Evolutionary conservation across 345 rosid genomes (phyloP), one percentile per base, ranked within the genome.

Genomic region (Gossypium longicalyx): DNA sequence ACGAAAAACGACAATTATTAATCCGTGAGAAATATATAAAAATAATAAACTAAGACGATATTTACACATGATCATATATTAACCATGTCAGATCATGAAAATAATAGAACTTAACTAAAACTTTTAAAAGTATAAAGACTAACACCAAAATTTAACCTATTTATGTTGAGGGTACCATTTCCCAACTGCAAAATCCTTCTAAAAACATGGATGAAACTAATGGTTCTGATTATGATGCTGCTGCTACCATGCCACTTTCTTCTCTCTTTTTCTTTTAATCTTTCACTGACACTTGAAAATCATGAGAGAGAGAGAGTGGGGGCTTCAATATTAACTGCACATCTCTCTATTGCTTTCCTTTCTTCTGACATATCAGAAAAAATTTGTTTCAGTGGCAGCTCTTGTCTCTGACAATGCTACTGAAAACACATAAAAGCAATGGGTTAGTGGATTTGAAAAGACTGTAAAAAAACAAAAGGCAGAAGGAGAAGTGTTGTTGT

Each of bases 401-500:
- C 86, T 77, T 88, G 91, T 83, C 88, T 87, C 92, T 88, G 94
- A 88, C 94, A 88, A 0, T 75, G 68, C 86, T 82, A 80, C 90
- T 84, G 89, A 85, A 34, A 88, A 88, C 84, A 83, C 87, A 90
- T 87, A 87, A 90, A 88, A 84, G 59, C 78, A 77, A 81, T 75
- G 74, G 72, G 38, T 63, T 27, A 41, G n/a, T 25, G 79, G 81
- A 78, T 58, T 34, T 78, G 25, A 68, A 80, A 78, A 78, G 74
- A 38, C 76, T 67, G 77, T 77, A n/a, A 54, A 29, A 70, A 63
- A 62, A 74, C 64, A 74, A 52, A 60, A 45, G 8, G 38, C 17
- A 15, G 4, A 52, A 56, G 41, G 41, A 34, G 41, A 34, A 34
- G 41, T 34, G 7, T 34, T 34, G 38, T 34, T 34, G 41, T 34